Base-by-base conservation (phyloP, 2,329 filamentous ascomycete genomes). In the Nigrospora oryzae region DNA sequence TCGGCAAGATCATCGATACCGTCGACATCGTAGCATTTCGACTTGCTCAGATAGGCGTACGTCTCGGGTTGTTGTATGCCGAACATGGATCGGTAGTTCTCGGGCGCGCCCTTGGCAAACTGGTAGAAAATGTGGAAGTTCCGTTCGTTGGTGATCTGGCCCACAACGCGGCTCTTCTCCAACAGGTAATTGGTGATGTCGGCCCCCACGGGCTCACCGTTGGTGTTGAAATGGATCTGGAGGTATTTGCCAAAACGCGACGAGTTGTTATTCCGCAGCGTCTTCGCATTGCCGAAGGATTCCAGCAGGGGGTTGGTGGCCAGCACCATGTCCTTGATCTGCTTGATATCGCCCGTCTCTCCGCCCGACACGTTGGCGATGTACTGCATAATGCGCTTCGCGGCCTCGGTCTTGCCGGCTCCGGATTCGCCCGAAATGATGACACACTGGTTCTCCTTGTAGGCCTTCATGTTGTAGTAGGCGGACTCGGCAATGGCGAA, bases 41-140 rank as follows among this genome's bases (percentile, higher is more conserved):
- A 95, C 54, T 81, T 82, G 66, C 89, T 96, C 14, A 90, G 95
- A 63, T 98, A 98, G 19, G 87, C 70, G 64, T 98, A 98, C 32
- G 89, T 88, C 58, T 95, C 86, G 19, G 93, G 93, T 55, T 85
- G 84, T 63, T 97, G 91, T 16, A 98, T 74, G 42, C 93, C 93
- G 60, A 88, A 96, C n/a, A 74, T 82, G 58, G 93, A 82, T 62
- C 89, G 77, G 66, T 97, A 94, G 47, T 84, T 80, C 54, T 84
- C 76, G n/a, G 89, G 86, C 11, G 91, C 91, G 4, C 87, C 89
- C 68, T 97, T 98, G 39, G 93, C 88, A 65, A 97, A 96, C 65
- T 98, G 93, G 68, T 98, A 98, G 65, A 98, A 98, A 58, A 98
- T 97, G 68, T 98, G 93, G 66, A 98, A 98, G 68, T 95, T 97